Conservation (phyloP, 805 yeast species). For the Lipomyces mesembrius region DNA sequence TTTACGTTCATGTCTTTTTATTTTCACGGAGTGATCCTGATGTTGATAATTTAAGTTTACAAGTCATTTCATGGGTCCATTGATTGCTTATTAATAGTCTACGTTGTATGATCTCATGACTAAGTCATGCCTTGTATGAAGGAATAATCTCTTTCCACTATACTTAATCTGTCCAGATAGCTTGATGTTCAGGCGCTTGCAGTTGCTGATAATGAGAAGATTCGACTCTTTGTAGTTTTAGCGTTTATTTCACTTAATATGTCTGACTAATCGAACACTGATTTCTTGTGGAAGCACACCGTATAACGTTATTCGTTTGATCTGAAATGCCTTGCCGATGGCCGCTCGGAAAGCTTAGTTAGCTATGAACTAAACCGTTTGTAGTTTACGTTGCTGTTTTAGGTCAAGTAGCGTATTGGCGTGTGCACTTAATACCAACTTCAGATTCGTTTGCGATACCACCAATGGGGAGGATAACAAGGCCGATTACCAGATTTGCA, state of each 20-base stretch:
- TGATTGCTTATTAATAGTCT: not conserved
- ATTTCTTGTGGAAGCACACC: no score
- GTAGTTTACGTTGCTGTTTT: no score
- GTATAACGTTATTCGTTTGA: no score
- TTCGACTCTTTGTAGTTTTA: not conserved
- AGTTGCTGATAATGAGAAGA: not conserved
- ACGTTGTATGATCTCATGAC: not conserved
- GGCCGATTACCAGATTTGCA: constrained; percentile 33
- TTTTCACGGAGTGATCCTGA: not conserved
- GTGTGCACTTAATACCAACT: no score
- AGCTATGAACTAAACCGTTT: no score
- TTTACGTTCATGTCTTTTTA: not conserved
- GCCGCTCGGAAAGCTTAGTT: no score
- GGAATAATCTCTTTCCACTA: not conserved
- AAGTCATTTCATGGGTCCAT: not conserved
- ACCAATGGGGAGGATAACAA: not conserved
- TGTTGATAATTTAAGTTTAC: not conserved
- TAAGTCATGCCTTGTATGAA: not conserved
- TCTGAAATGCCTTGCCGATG: not conserved
- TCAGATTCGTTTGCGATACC: no score
- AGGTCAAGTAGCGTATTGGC: no score
- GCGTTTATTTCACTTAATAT: no score
- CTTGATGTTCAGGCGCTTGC: not conserved
- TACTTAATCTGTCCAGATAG: not conserved
- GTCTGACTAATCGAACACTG: no score